Conservation (phyloP, 345 rosid genomes). For the Acer saccharum region DNA sequence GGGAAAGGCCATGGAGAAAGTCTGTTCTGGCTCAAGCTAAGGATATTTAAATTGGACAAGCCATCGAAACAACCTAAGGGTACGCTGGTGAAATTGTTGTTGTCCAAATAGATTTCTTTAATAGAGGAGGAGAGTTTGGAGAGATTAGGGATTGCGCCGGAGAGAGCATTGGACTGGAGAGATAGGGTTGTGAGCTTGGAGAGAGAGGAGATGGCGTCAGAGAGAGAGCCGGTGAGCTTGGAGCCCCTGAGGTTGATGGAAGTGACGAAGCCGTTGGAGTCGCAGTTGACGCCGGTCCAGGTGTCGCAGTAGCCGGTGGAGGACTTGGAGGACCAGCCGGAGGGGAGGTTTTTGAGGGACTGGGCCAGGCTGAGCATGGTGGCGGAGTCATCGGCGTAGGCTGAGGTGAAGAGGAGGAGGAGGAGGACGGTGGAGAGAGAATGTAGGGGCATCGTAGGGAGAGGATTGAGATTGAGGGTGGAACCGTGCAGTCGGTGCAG, state of each 20-base stretch:
- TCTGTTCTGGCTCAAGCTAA: slow-evolving; percentile 49
- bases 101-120: slow-evolving; percentile 42
- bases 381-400: slow-evolving; percentile 53
- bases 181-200: slow-evolving; percentile 47
- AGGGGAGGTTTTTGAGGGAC: slow-evolving; percentile 50
- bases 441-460: slow-evolving; percentile 28
- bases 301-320: slow-evolving; percentile 39
- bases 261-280: slow-evolving; percentile 41
- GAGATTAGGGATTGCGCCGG: slow-evolving; percentile 65
- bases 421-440: slow-evolving; percentile 28
- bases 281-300: slow-evolving; percentile 63
- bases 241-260: slow-evolving; percentile 38
- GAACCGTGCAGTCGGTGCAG: slow-evolving; percentile 1
- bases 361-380: slow-evolving; percentile 48
- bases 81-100: slow-evolving; percentile 58
- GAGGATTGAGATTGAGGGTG: slow-evolving; percentile 21
- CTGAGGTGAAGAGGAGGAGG: slow-evolving; percentile 18
- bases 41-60: slow-evolving; percentile 46
- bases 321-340: slow-evolving; percentile 53
- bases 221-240: slow-evolving; percentile 47
- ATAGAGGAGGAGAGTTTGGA: slow-evolving; percentile 51
- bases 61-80: slow-evolving; percentile 59
- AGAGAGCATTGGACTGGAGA: slow-evolving; percentile 52
- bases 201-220: slow-evolving; percentile 57
- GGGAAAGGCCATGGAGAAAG: slow-evolving; percentile 68